Evolutionary conservation across 345 rosid genomes (phyloP).

Genomic region (Fremontodendron californicum): DNA sequence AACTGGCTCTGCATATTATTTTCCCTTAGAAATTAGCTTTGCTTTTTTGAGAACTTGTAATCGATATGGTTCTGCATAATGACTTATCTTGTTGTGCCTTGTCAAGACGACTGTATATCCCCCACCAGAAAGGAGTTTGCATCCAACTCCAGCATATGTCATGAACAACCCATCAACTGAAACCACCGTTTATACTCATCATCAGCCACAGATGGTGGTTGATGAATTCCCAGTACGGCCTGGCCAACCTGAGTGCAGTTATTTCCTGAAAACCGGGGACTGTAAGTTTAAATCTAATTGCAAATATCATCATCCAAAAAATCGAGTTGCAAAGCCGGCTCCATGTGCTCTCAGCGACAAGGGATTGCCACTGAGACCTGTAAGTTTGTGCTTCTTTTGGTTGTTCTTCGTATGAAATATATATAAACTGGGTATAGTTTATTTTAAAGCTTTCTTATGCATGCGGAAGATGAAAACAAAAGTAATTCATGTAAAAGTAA

Average conservation of each 20-base stretch:
- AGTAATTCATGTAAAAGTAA: neutral
- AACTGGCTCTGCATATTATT: constrained; percentile 3
- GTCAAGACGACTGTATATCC: constrained; percentile 51
- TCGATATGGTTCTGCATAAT: neutral
- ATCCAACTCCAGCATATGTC: constrained; percentile 42
- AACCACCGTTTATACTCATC: constrained; percentile 36
- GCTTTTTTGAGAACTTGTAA: neutral
- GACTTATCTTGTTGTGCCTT: constrained; percentile 24
- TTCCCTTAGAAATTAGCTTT: neutral
- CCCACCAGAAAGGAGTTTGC: constrained; percentile 48
- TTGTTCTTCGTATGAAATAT: constrained; percentile 4
- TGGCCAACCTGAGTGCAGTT: constrained; percentile 80
- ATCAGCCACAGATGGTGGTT: constrained; percentile 40
- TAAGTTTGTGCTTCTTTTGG: constrained; percentile 33
- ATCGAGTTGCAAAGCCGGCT: constrained; percentile 41
- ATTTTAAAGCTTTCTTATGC: neutral
- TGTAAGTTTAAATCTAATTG: constrained; percentile 80
- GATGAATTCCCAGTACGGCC: constrained; percentile 95
- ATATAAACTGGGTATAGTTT: neutral
- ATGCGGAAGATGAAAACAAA: neutral
- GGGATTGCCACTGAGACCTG: constrained; percentile 95
- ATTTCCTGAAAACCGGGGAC: constrained; percentile 76
- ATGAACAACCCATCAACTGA: constrained; percentile 37
- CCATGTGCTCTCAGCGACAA: constrained; percentile 65
- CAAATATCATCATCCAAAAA: constrained; percentile 90